Evolutionary conservation across 2,329 filamentous ascomycete species (phyloP), one percentile per base, ranked within the genome.

Genomic region (Diaporthe ampelina): DNA sequence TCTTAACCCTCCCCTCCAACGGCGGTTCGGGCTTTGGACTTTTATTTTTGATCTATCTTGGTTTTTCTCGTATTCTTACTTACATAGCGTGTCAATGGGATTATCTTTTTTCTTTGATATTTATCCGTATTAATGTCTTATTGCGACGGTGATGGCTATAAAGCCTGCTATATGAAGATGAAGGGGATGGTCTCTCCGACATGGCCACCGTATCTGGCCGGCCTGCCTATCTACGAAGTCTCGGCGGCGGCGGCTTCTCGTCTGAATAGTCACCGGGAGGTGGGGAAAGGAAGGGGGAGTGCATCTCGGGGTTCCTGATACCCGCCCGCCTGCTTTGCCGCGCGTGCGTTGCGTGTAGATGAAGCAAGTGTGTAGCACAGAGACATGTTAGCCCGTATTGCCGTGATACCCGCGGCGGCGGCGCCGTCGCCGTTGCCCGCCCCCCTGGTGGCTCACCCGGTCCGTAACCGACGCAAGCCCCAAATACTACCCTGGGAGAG

Each of bases 321-420:
- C 58, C 35, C 58, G 37, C 35, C 24, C 10, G 10, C 21, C 24
- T 24, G 10, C 21, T 52, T 24, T 45, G 58, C 58, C 58, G 37
- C 58, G 58, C 58, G 58, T 63, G 58, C 58, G 37, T 24, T 19
- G 32, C n/a, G n/a, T 58, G 48, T 24, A 50, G n/a, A 13, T 13
- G 10, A 5, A 21, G 17, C 4, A 50, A 5, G 21, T 50, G 21
- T 37, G 56, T 58, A 58, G 29, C 29, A 35, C 29, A 35, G 13
- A 58, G 56, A n/a, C 56, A 37, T 21, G 56, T 35, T 37, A 32
- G 54, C 52, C 52, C 3, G 29, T 35, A 11, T 15, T 59, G 58
- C 58, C 58, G 58, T 61, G 58, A 61, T 61, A 61, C 37, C 58
- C 58, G 58, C 37, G 10, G 29, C 5, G 58, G 58, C 17, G 17